Conservation (phyloP, 2,329 filamentous ascomycete genomes). For the Fusarium praegraminearum region DNA sequence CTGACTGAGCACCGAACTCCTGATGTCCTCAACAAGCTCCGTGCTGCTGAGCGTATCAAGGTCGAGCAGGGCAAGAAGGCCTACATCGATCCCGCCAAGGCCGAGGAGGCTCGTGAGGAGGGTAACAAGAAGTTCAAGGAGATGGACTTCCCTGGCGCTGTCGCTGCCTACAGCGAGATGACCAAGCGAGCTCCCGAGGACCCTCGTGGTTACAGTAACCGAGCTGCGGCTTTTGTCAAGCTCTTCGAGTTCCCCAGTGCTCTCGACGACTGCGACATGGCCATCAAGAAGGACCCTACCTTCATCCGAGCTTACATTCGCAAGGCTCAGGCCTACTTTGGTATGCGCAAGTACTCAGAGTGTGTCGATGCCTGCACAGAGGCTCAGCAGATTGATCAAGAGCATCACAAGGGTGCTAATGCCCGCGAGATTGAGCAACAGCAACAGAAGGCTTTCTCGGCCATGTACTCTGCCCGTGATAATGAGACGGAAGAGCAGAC, state of each 20-base stretch:
- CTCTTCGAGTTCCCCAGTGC: constrained; percentile 95
- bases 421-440: constrained; percentile 92
- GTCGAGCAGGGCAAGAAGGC: constrained; percentile 78
- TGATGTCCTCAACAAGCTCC: constrained; percentile 92
- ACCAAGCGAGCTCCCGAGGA: constrained; percentile 94
- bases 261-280: constrained; percentile 89
- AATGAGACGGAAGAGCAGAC: constrained; percentile 98
- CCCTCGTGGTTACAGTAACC: constrained; percentile 95
- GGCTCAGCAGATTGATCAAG: constrained; percentile 80
- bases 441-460: constrained; percentile 89
- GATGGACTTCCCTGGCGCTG: constrained; percentile 92
- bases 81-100: constrained; percentile 91
- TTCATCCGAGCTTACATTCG: constrained; percentile 97
- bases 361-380: constrained; percentile 90
- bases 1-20: constrained; percentile 97
- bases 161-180: constrained; percentile 96
- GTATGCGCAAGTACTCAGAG: constrained; percentile 98
- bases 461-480: constrained; percentile 90
- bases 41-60: constrained; percentile 88
- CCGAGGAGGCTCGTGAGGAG: constrained; percentile 93
- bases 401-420: constrained; percentile 78
- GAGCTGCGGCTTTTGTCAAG: constrained; percentile 96
- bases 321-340: constrained; percentile 94
- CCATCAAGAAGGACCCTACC: constrained; percentile 88
- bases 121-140: constrained; percentile 99